These are phyloP conservation scores for Trichophyton verrucosum DNA, from an alignment of 2,329 filamentous ascomycete species.

Conservation along the genomic window DNA sequence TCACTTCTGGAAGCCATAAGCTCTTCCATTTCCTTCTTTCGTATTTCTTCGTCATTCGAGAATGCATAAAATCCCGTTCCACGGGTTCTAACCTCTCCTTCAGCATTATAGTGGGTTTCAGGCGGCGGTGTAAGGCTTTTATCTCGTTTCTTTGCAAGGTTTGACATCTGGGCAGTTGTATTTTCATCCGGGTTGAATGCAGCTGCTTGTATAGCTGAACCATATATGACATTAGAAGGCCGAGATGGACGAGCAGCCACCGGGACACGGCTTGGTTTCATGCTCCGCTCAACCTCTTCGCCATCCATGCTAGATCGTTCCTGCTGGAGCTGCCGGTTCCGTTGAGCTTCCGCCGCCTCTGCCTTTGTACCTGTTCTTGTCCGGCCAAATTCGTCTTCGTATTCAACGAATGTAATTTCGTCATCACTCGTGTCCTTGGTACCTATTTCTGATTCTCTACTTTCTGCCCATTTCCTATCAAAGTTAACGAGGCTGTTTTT, in stretches of 20 bases:
- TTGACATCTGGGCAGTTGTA: slow-evolving; percentile 57
- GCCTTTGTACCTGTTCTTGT: slow-evolving; percentile 58
- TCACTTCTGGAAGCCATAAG: slow-evolving; percentile 54
- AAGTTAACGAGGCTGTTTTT: slow-evolving; percentile 67
- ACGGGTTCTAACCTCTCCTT: slow-evolving; percentile 69
- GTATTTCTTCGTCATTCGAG: slow-evolving; percentile 56
- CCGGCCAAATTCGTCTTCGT: slow-evolving; percentile 86
- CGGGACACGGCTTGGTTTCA: slow-evolving; percentile 13
- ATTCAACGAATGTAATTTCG: slow-evolving; percentile 60
- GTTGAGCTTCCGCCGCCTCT: slow-evolving; percentile 53
- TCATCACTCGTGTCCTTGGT: slow-evolving; percentile 24
- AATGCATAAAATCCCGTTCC: slow-evolving; percentile 91
- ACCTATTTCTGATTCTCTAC: slow-evolving; percentile 29
- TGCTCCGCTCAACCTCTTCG: slow-evolving; percentile 15
- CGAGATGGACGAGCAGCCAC: slow-evolving; percentile 33
- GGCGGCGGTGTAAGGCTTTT: slow-evolving; percentile 67
- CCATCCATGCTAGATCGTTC: slow-evolving; percentile 8
- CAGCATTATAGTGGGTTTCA: slow-evolving; percentile 73
- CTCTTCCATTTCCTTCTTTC: slow-evolving; percentile 62
- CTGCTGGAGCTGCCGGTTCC: slow-evolving; percentile 22
- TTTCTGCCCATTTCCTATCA: slow-evolving; percentile 80
- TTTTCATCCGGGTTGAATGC: slow-evolving; percentile 68
- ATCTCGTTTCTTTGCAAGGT: slow-evolving; percentile 65
- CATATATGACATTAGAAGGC: slow-evolving; percentile 64
- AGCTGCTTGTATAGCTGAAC: slow-evolving; percentile 68